Base-by-base conservation (phyloP, 768 basidiomycete genomes). In the Boletellus sp. region DNA sequence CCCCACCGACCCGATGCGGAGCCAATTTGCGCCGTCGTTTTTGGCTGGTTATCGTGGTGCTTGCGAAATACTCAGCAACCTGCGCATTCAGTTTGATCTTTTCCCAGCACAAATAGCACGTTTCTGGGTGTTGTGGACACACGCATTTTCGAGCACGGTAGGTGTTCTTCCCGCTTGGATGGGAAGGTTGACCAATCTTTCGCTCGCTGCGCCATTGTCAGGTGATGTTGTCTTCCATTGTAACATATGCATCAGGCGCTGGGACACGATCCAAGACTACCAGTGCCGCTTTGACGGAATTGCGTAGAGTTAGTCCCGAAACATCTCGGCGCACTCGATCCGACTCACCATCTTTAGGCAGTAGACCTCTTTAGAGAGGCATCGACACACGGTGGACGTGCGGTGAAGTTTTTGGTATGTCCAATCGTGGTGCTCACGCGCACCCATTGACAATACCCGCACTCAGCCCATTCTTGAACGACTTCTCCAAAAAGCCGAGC, bases 211-310 rank as follows among this genome's bases (percentile, higher is more conserved):
- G 31, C 17, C 15, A 33, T 32, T 50, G 7, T 54, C 28, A 89
- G 87, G 81, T 89, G 23, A 84, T 90, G 80, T 62, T 90, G 35
- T 79, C 84, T 11, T 85, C 87, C 9, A 79, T 90, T n/a, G 85
- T 86, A 1, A 88, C 84, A 12, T 83, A 84, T 46, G 78, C 80
- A 31, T 75, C 80, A 13, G 66, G 68, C 13, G 47, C 17, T 9
- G 67, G 71, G 8, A 64, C 70, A 5, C 73, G 74, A 34, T 85
- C 80, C 2, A 87, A 85, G 61, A 81, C 85, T 17, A 86, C 87
- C 0, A 74, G 79, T 13, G 85, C 84, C 12, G 88, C 90, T 1
- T 62, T 90, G 51, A 59, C 79, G 13, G 85, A 90, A 62, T 67
- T 90, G 6, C 77, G 78, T 35, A 56, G 46, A 50, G 63, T 66